Base-by-base conservation (phyloP, 495 filamentous ascomycete species). In the Annulohypoxylon nitens region DNA sequence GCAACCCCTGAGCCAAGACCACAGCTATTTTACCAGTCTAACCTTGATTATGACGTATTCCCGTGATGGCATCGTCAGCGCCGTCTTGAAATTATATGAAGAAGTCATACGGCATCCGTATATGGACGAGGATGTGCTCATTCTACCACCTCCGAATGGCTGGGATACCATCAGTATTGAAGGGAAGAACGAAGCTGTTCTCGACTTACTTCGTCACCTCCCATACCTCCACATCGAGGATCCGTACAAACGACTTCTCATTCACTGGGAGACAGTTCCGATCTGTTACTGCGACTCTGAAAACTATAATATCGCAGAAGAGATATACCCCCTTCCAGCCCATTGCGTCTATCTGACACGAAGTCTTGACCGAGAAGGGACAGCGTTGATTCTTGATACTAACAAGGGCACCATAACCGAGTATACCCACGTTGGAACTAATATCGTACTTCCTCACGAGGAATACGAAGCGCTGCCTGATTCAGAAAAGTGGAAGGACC, bases 101-200 rank as follows among this genome's bases (percentile, higher is more conserved):
- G 33, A 61, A 53, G 23, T 68, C 50, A 60, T 68, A n/a, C 55
- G 43, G 14, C 65, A 68, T 23, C 65, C 65, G n/a, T 68, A 61
- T 54, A 25, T 68, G 41, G 26, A 68, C 16, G 34, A 54, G 0
- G 34, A 30, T 14, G 53, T 34, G 41, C 45, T 68, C 4, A 41
- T 61, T 23, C 1, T 68, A 43, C 65, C 65, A 4, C 55, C 65
- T 41, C 12, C 20, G 20, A 25, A n/a, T 10, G 65, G 65, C 20
- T 68, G 65, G 65, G 23, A 18, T 8, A 43, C 18, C 33, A 34
- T 68, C 2, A 61, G 26, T 10, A 53, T 61, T 20, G 30, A 61
- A 43, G 45, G 57, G 34, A 68, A 68, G 53, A 68, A 25, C 14
- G 43, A 61, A 45, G 53, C 45, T 4, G 65, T 68, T 14, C 45